phyloP scores from a whole-genome alignment of 2,329 filamentous ascomycete species.

The Pyricularia sp. region DNA sequence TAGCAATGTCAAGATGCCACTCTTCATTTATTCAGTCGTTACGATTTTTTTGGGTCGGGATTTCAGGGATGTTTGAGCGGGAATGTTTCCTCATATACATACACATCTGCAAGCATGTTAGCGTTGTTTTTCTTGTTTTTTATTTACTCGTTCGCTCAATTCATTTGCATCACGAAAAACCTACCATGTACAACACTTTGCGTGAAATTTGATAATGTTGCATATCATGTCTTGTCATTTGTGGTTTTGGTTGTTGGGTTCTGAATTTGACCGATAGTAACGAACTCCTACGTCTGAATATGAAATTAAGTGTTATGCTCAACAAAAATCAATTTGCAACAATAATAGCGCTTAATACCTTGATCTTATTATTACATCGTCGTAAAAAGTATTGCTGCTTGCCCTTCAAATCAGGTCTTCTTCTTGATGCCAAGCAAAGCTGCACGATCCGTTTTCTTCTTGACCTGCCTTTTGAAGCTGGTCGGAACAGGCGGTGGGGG shows the following conservation, averaged over 20 bases:
- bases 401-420: conserved; percentile 40
- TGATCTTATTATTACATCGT: background rate
- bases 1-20: background rate
- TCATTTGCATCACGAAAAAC: background rate
- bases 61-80: background rate
- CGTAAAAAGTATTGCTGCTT: background rate
- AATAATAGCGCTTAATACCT: background rate
- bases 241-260: too few species aligned
- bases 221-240: background rate
- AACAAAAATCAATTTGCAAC: background rate
- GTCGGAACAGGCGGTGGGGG: conserved; percentile 36
- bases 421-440: conserved; percentile 80
- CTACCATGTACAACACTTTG: background rate
- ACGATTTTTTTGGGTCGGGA: background rate
- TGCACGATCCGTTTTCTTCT: conserved; percentile 78
- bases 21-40: background rate
- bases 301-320: too few species aligned
- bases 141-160: background rate
- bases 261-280: too few species aligned
- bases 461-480: conserved; percentile 65
- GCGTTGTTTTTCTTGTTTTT: background rate
- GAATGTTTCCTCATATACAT: background rate
- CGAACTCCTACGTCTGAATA: too few species aligned
- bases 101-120: background rate
- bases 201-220: background rate